phyloP scores from a whole-genome alignment of 176 grass and related monocot genomes.

The Aegilops umbellulata region DNA sequence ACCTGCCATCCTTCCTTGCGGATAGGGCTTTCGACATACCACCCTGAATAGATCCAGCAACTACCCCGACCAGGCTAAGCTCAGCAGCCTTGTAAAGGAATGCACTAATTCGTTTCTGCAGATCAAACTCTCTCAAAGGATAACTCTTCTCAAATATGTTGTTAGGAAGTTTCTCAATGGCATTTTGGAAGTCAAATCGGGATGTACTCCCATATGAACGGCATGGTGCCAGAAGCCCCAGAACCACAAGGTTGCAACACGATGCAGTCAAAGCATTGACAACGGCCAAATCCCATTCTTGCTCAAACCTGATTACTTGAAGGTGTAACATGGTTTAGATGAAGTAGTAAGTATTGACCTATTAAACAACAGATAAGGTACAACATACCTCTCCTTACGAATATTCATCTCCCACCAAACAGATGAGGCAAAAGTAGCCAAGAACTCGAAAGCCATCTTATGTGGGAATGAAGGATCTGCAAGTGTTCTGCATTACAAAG shows the following conservation, averaged over 20 bases:
- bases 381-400: conserved; percentile 78
- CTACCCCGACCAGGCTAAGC: conserved; percentile 75
- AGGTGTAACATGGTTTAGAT: conserved; percentile 25
- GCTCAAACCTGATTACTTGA: conserved; percentile 60
- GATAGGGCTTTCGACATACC: conserved; percentile 62
- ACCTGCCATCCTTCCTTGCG: conserved; percentile 71
- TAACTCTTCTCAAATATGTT: conserved; percentile 97
- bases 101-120: conserved; percentile 69
- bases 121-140: conserved; percentile 92
- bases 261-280: conserved; percentile 82
- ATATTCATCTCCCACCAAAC: conserved; percentile 86
- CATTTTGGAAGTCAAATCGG: conserved; percentile 78
- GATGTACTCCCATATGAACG: conserved; percentile 97
- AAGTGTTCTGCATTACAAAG: conserved; percentile 75
- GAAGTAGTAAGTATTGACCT: conserved; percentile 27
- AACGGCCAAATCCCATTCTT: conserved; percentile 89
- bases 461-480: conserved; percentile 90
- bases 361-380: conserved; percentile 13
- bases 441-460: conserved; percentile 84
- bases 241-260: conserved; percentile 82
- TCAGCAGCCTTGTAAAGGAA: conserved; percentile 92
- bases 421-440: conserved; percentile 58
- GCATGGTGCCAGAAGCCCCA: conserved; percentile 89
- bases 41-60: conserved; percentile 78
- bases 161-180: conserved; percentile 98